phyloP scores from a whole-genome alignment of 2,329 filamentous ascomycete genomes.

The Colletotrichum sp. region DNA sequence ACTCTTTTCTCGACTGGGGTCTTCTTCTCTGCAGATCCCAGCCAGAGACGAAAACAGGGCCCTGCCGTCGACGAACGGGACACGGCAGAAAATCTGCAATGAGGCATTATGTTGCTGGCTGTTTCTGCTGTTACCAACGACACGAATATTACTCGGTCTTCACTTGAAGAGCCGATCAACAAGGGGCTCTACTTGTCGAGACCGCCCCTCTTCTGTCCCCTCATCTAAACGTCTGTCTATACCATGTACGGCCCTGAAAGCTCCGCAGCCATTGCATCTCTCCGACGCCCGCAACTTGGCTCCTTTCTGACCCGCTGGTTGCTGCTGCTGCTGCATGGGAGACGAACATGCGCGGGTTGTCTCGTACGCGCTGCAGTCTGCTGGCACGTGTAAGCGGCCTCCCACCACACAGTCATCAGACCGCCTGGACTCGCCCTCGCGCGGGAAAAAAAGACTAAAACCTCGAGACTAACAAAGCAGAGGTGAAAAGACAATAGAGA shows the following conservation, averaged over 20 bases:
- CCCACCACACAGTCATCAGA: background rate
- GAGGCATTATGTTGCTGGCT: conserved; percentile 7
- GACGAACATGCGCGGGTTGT: background rate
- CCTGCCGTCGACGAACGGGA: background rate
- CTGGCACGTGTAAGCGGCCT: background rate
- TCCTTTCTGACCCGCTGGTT: background rate
- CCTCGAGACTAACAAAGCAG: background rate
- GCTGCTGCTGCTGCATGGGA: background rate
- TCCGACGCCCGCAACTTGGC: conserved; percentile 13
- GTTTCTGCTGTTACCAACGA: background rate
- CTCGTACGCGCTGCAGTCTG: background rate
- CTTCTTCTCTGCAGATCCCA: background rate
- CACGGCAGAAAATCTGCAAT: background rate
- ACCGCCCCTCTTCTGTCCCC: background rate
- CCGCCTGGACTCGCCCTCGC: background rate
- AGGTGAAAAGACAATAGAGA: background rate
- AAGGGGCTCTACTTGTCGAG: background rate
- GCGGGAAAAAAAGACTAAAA: background rate
- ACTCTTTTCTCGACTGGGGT: background rate
- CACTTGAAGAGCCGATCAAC: background rate
- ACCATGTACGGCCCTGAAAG: background rate
- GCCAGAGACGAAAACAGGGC: background rate
- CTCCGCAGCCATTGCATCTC: background rate
- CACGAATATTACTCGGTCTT: background rate
- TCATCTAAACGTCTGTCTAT: background rate